Percentiles rank a stretch among this genome's conserved stretches.
These are phyloP conservation scores for Lepidium sativum DNA, from an alignment of 345 rosid species.

Conservation along the genomic window DNA sequence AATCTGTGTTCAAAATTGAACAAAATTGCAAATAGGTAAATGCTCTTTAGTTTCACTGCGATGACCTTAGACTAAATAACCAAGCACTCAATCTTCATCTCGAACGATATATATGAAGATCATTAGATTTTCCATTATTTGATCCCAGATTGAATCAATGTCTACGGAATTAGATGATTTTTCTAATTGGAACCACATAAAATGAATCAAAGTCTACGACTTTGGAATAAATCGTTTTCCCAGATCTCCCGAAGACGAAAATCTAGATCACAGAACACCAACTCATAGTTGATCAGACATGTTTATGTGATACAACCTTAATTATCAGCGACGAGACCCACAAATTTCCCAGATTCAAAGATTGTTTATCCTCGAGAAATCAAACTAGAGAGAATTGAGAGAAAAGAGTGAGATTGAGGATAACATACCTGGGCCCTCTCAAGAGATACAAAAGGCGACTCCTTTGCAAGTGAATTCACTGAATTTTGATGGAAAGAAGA, in stretches of 20 bases:
- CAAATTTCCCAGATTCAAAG: conserved; percentile 6
- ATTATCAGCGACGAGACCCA: not conserved
- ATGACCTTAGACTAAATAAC: conserved; percentile 3
- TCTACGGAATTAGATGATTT: not conserved
- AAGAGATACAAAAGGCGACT: not conserved
- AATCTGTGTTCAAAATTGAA: not conserved
- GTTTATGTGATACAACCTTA: not conserved
- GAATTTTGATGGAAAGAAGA: not conserved
- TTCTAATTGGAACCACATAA: not conserved
- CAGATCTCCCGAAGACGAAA: conserved; percentile 10
- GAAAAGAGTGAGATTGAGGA: conserved; percentile 4
- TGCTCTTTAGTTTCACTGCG: not conserved
- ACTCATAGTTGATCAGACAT: not conserved
- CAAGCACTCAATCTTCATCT: not conserved
- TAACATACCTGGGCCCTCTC: conserved; percentile 18
- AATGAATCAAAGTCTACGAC: not conserved
- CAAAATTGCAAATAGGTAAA: not conserved
- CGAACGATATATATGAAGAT: conserved; percentile 4
- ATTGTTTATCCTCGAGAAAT: not conserved
- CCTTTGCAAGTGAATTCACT: conserved; percentile 13
- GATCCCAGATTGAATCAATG: conserved; percentile 2
- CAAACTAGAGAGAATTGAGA: not conserved
- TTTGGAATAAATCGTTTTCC: not conserved
- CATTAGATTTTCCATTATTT: not conserved
- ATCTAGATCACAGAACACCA: conserved; percentile 5